Conservation (phyloP, 129 eudicot genomes). For the Tanacetum coccineum region DNA sequence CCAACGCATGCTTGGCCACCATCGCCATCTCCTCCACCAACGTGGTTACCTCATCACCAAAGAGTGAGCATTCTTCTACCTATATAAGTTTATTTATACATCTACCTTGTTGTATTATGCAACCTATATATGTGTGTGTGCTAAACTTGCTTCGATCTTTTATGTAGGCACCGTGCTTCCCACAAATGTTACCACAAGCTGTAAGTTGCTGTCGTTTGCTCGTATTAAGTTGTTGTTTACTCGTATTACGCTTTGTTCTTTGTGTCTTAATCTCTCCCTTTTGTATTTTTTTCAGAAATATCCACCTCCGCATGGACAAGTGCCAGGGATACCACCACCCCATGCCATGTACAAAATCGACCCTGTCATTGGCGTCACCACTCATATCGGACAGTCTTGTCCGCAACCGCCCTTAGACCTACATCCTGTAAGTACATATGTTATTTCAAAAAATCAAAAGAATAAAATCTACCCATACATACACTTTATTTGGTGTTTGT, state of each 20-base stretch:
- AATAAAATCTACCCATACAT: too few relatives aligned
- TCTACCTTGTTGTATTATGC: background rate
- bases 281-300: slow-evolving; percentile 50
- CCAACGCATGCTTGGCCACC: slow-evolving; percentile 48
- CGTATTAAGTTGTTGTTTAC: too few relatives aligned
- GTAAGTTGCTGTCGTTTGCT: slow-evolving; percentile 43
- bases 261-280: background rate
- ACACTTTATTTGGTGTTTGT: too few relatives aligned
- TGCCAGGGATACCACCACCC: slow-evolving; percentile 84
- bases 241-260: background rate
- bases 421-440: slow-evolving; percentile 59
- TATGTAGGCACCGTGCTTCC: slow-evolving; percentile 48
- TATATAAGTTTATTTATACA: background rate
- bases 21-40: slow-evolving; percentile 39
- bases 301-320: slow-evolving; percentile 43
- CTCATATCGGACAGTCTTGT: slow-evolving; percentile 27
- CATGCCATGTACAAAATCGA: slow-evolving; percentile 64
- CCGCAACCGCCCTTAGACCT: slow-evolving; percentile 58
- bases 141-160: slow-evolving; percentile 15
- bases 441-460: too few relatives aligned
- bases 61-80: slow-evolving; percentile 34
- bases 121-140: background rate
- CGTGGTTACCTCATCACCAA: slow-evolving; percentile 76
- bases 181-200: slow-evolving; percentile 51
- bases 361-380: slow-evolving; percentile 32